Base-by-base conservation (phyloP, 257 asterid species). In the Solanum chiquidenum region DNA sequence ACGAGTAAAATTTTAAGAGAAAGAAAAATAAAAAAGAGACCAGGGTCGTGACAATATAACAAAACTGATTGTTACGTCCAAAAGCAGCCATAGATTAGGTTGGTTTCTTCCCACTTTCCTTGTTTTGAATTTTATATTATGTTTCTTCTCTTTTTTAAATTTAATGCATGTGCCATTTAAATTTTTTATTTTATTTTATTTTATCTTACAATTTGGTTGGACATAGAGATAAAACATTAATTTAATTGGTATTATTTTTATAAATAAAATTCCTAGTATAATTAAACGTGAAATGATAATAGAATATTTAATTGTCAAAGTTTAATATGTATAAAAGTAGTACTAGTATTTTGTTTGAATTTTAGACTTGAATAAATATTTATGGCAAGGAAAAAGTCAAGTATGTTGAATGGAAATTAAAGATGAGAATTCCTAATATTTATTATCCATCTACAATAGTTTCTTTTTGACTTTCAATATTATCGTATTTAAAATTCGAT, bases 41-140 rank as follows among this genome's bases (percentile, higher is more conserved):
- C 13, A 25, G 1, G 4, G 2, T n/a, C 5, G 4, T 76, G 84
- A 76, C 3, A 25, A 6, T 40, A 40, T 40, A 40, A 12, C 38
- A 79, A 42, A 29, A 20, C 2, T 66, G 82, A 64, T 21, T 29
- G 27, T 38, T 86, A 87, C 86, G 25, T 42, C 68, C 85, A 40
- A 77, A 62, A 87, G 86, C 82, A 9, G 71, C 55, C 38, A 18
- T 21, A 37, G 83, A 27, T 8, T 46, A 27, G 66, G 85, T 16
- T 80, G 64, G 85, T 46, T 80, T 80, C 85, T 46, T 80, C 27
- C 27, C 85, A 80, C 85, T 80, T 80, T 80, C 85, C 85, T 80
- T 44, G 18, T 44, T 27, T 27, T 77, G 84, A 58, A 77, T 40
- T 73, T 23, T 60, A 58, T 21, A 58, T 58, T 58, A 58, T 58